Percentiles rank a stretch among this genome's conserved stretches.
Evolutionary conservation across 2,329 filamentous ascomycete species (phyloP).

Genomic region (Colletotrichum eleusines): DNA sequence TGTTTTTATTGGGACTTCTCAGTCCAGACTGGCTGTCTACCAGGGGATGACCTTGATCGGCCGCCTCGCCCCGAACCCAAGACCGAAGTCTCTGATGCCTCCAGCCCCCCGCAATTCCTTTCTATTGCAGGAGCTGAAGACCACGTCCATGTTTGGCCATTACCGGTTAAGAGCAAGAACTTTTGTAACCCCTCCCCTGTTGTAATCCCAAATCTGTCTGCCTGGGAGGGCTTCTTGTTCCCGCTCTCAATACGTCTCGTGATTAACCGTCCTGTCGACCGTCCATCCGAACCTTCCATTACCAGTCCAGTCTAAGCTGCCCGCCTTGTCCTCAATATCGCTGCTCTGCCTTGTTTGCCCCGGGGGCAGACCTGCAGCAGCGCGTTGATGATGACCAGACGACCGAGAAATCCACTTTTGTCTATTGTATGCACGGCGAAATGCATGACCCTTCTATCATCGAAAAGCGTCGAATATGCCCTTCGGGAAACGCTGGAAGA

Average conservation of each 20-base stretch:
- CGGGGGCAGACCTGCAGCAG: conserved; percentile 44
- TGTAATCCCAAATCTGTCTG: conserved; percentile 53
- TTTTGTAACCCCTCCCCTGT: conserved; percentile 46
- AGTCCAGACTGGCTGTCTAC: conserved; percentile 54
- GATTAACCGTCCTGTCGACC: conserved; percentile 43
- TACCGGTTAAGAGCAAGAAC: conserved; percentile 47
- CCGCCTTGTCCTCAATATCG: conserved; percentile 45
- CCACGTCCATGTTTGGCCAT: conserved; percentile 42
- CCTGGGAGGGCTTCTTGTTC: conserved; percentile 53
- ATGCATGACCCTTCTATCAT: conserved; percentile 54
- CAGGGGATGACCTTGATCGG: conserved; percentile 48
- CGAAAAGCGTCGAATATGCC: conserved; percentile 52
- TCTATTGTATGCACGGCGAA: conserved; percentile 63
- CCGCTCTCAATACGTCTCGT: conserved; percentile 49
- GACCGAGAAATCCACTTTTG: conserved; percentile 76
- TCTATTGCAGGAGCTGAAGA: conserved; percentile 41
- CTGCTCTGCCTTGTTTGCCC: conserved; percentile 45
- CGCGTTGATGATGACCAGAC: conserved; percentile 59
- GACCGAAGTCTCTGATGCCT: conserved; percentile 50
- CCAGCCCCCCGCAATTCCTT: conserved; percentile 43
- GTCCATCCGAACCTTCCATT: conserved; percentile 42
- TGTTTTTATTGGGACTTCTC: conserved; percentile 58
- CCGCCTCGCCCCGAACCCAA: conserved; percentile 49
- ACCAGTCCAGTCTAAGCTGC: conserved; percentile 44
- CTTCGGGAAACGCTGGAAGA: conserved; percentile 49